Evolutionary conservation across 2,329 filamentous ascomycete genomes (phyloP), one percentile per base, ranked within the genome.

Genomic region (Hirsutella thompsonii): DNA sequence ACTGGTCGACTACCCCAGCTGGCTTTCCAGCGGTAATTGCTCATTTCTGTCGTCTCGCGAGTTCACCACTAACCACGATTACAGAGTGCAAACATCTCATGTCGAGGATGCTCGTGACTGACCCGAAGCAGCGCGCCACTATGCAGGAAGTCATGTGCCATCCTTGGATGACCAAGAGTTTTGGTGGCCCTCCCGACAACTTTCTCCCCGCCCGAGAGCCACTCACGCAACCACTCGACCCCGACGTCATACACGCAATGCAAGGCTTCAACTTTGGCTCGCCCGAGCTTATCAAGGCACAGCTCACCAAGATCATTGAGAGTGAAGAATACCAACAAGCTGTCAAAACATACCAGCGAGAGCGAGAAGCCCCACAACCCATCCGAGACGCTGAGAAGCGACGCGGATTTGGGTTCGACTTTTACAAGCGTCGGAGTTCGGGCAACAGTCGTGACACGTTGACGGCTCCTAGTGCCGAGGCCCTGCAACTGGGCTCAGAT

Each of bases 261-360:
- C 93, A 88, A 20, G 92, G 92, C 2, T 98, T 98, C 59, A 94
- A 96, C 59, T 98, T 96, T 64, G 92, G 92, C 1, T 74, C 86
- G 1, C 74, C 87, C 1, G 88, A 95, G 40, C 76, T 77, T 42
- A 95, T 98, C 55, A 81, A 76, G 42, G 67, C 76, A 3, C 86
- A 95, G 56, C 72, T 98, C 35, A 84, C 79, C 9, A 84, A 83
- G 47, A 76, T 89, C n/a, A 75, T 98, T 45, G 84, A 93, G 52
- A 95, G 89, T 0, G 88, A 94, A 6, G 90, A 96, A 33, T 98
- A 98, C 51, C 87, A 94, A 53, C 78, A 81, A 44, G 88, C 87
- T 5, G 70, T 94, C n/a, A 76, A 79, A 42, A 64, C 81, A 11
- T 75, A 78, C 30, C 78, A 78, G 52, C 78, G 74, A 54, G 86